Percentiles rank a stretch among this genome's conserved stretches.
Conservation (phyloP, 2,329 filamentous ascomycete species). For the Fusarium humuli region DNA sequence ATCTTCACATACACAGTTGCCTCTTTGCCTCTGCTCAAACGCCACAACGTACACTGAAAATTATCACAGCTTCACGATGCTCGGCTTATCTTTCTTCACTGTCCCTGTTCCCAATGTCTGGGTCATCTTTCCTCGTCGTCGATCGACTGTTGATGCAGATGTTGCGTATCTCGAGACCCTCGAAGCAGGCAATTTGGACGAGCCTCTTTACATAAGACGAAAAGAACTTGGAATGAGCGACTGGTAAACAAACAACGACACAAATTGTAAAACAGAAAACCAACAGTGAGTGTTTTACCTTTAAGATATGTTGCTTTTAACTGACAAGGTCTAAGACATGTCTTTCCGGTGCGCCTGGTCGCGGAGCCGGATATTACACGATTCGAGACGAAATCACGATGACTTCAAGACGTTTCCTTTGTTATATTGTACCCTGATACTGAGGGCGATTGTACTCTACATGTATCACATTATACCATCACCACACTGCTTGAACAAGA, state of each 20-base stretch:
- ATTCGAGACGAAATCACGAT: conserved; percentile 23
- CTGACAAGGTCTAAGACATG: not conserved
- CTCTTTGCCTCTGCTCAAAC: not conserved
- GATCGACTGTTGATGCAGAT: conserved; percentile 28
- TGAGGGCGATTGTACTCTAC: not conserved
- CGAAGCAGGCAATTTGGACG: conserved; percentile 35
- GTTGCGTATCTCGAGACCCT: conserved; percentile 24
- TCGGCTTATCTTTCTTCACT: conserved; percentile 38
- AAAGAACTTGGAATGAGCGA: conserved; percentile 31
- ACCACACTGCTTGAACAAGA: not conserved
- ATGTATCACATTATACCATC: not conserved
- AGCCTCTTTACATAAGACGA: conserved; percentile 31
- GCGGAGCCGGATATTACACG: conserved; percentile 10
- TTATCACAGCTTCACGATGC: conserved; percentile 20
- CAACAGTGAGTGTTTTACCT: not conserved
- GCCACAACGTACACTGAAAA: not conserved
- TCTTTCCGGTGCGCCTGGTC: conserved; percentile 19
- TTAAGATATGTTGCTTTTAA: not conserved
- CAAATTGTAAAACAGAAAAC: not conserved
- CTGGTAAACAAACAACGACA: conserved; percentile 13
- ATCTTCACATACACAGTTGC: not conserved
- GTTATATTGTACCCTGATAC: not conserved
- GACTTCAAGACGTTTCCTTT: not conserved
- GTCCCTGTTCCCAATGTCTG: conserved; percentile 36
- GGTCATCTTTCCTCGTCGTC: conserved; percentile 32